Base-by-base conservation (phyloP, 495 filamentous ascomycete species). In the Aspergillus incahuasiensis region DNA sequence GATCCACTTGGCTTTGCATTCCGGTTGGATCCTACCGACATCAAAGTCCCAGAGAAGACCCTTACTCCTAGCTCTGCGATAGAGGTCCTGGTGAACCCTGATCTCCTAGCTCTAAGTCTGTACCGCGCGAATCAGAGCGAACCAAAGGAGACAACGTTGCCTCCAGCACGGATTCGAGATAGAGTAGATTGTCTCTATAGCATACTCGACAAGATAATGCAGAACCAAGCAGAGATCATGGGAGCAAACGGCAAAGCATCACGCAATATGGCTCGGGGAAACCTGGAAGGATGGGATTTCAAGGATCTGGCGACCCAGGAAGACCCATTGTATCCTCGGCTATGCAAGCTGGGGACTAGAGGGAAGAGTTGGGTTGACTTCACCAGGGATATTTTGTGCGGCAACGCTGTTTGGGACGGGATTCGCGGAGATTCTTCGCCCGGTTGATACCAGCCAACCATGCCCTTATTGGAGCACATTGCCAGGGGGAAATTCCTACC, bases 261-360 rank as follows among this genome's bases (percentile, higher is more conserved):
- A 5, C 44, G 15, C 12, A 54, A 34, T 3, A n/a, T 39, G 28
- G 52, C 48, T 22, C 59, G 21, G 57, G 65, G 48, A n/a, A 43
- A 68, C 19, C 56, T 71, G 1, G 67, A 71, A 54, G 67, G 68
- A 7, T 71, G 60, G 58, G 65, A 70, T 28, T 72, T 71, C 49
- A 59, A 52, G 19, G 66, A 73, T 34, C 22, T 72, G 6, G 66
- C 61, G 1, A 54, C 43, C 0, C 46, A 55, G 28, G n/a, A 43
- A 9, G 61, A 67, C 47, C 68, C 57, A 6, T 6, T 65, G 15
- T 47, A 40, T 28, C 65, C 68, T 6, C 55, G 65, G 3, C 59
- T 65, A n/a, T 6, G 52, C 60, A 7, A 61, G 44, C 0, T 51
- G 72, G 0, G 6, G 54, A 20, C 1, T 58, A 32, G 35, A 34